Base-by-base conservation (phyloP, 2,329 filamentous ascomycete species). In the Pseudogymnoascus sp. region DNA sequence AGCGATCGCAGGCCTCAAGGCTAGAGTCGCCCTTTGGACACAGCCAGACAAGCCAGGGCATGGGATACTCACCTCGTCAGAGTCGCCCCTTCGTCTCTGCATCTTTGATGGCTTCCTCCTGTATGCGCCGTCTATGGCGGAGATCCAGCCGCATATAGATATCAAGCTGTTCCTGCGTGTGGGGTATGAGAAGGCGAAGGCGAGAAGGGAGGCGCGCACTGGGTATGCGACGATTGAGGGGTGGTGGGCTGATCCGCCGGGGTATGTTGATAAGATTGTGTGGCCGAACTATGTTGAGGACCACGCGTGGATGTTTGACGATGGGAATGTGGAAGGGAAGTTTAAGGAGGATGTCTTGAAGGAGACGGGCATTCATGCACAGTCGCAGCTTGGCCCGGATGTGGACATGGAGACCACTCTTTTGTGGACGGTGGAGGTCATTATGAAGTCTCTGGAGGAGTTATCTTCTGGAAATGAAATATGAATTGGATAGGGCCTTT, bases 201-300 rank as follows among this genome's bases (percentile, higher is more conserved):
- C 78, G 35, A 80, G 90, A 24, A 79, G 90, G 31, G 85, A 89
- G 71, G 85, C 85, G 0, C 79, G 90, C 62, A 85, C 82, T 68
- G 90, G 90, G 10, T 95, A 95, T 73, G 89, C 91, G 31, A 93
- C 90, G 2, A 75, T 89, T 4, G 86, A 97, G 71, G 93, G 93
- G 29, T 99, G 97, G 77, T 99, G 95, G 95, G 82, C 87, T 63
- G 95, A 99, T 74, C 95, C 95, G 0, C 91, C 91, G 0, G 93
- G 91, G 0, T 99, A 97, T 74, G 92, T 97, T 38, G 93, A 97
- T 73, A 84, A 89, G 73, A 83, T 99, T 62, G 95, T 99, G 4
- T 99, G 95, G 95, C 93, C 93, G 3, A 93, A 96, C 70, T 97
- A 97, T 75, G 90, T 89, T 3, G 80, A 83, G 62, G 85, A 91